Percentiles rank a stretch among this genome's conserved stretches.
Conservation (phyloP, 495 filamentous ascomycete genomes). For the Penicillium maclennaniae region DNA sequence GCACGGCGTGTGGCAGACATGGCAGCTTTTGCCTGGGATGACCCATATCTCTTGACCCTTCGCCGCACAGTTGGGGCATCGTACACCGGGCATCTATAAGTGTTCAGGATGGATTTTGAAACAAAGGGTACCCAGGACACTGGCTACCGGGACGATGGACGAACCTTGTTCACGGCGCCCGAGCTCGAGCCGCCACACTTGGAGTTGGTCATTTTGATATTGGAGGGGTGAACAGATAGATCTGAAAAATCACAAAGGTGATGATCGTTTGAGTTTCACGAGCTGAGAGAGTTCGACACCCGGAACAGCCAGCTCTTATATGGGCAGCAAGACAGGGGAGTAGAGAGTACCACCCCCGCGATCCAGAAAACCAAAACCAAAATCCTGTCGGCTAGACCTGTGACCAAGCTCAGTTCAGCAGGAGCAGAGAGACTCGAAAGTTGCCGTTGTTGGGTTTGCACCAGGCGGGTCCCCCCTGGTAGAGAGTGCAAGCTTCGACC, state of each 20-base stretch:
- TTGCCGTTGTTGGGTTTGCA: constrained; percentile 8
- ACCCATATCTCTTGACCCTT: constrained; percentile 47
- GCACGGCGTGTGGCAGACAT: constrained; percentile 40
- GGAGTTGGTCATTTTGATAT: constrained; percentile 10
- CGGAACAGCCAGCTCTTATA: constrained; percentile 6
- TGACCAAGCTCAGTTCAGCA: constrained; percentile 3
- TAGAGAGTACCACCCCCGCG: background rate
- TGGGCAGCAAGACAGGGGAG: background rate
- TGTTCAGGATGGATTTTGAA: background rate
- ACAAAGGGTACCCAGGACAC: background rate
- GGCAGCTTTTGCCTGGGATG: constrained; percentile 49
- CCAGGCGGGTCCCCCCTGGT: background rate
- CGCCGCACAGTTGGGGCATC: constrained; percentile 40
- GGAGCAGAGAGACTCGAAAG: constrained; percentile 9
- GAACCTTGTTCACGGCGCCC: constrained; percentile 19
- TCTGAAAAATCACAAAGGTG: background rate
- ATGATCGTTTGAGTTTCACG: background rate
- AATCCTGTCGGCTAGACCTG: constrained; percentile 2
- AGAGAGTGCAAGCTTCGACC: background rate
- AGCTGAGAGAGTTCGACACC: background rate
- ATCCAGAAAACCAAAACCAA: constrained; percentile 1
- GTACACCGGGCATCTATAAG: constrained; percentile 47
- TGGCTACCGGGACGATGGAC: background rate
- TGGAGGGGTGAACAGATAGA: background rate
- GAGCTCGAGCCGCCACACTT: constrained; percentile 14